Evolutionary conservation across 768 basidiomycete genomes (phyloP), one percentile per base, ranked within the genome.

Genomic region (Mycena vitilis): DNA sequence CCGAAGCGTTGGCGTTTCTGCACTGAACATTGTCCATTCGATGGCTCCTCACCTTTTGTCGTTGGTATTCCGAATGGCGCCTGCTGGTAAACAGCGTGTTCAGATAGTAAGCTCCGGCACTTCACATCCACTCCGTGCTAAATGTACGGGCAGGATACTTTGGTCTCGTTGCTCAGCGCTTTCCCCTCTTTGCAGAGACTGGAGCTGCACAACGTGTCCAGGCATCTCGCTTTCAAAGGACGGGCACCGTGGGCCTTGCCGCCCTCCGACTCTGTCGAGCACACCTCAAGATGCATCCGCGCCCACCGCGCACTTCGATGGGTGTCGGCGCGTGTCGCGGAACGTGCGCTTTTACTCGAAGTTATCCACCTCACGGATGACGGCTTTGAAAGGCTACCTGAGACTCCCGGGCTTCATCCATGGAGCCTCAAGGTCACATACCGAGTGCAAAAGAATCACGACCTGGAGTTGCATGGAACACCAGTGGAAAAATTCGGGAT

Each of bases 161-260:
- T 65, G 23, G 37, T 65, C n/a, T 51, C 56, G 30, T 49, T 49
- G 2, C 25, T 57, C 16, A 18, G 48, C n/a, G 38, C n/a, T 22
- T 65, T 65, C 48, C 48, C 38, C 22, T 40, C 38, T 52, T 34
- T 65, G 48, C 56, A 30, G 52, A 58, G 47, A 51, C 13, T 65
- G 38, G 64, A 58, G n/a, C 45, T 65, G 25, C 64, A 65, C 36
- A 0, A 48, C 7, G 3, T 52, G 4, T 52, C 10, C n/a, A 52
- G 20, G 6, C 40, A 65, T 15, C 56, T 65, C 16, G 2, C 42
- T 34, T 22, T 42, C 16, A 56, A 51, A 34, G 64, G 37, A 6
- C 38, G 25, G 25, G 23, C 30, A 2, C 48, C 64, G 2, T 65
- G 48, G 56, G 25, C 22, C 25, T n/a, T 52, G 16, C 57, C 56